Evolutionary conservation across 306 rosid species (phyloP).

Genomic region (Medicago truncatula): DNA sequence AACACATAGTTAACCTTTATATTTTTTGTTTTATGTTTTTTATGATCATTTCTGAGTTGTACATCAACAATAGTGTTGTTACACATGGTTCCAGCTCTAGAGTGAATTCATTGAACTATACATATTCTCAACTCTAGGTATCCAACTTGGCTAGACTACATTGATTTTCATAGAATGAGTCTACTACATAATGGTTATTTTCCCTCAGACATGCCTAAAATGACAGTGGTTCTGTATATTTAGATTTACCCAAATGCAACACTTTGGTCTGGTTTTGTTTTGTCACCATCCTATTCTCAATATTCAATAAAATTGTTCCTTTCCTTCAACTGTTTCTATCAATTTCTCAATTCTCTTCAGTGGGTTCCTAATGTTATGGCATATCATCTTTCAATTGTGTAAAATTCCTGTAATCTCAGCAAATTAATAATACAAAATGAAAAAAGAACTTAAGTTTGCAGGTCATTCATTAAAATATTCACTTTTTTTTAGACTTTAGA

Average conservation of each 20-base stretch:
- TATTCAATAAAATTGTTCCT: neutral
- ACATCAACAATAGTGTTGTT: slow-evolving; percentile 25
- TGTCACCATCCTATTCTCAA: neutral
- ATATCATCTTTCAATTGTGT: slow-evolving; percentile 13
- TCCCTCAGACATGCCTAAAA: neutral
- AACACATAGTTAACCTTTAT: neutral
- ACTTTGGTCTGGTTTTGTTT: neutral
- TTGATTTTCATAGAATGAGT: neutral
- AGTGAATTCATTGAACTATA: neutral
- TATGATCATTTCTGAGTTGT: slow-evolving; percentile 5
- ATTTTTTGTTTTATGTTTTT: neutral
- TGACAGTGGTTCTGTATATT: neutral
- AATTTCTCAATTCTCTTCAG: slow-evolving; percentile 11
- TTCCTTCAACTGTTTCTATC: neutral
- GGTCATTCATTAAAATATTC: slow-evolving; percentile 39
- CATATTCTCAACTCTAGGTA: neutral
- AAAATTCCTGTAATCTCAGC: neutral
- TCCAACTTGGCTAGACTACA: neutral
- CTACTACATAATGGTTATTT: neutral
- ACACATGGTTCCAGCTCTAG: slow-evolving; percentile 3
- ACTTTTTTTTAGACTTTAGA: neutral
- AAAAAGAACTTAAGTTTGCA: neutral
- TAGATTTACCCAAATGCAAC: slow-evolving; percentile 5
- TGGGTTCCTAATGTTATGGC: slow-evolving; percentile 17
- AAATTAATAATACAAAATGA: slow-evolving; percentile 19